These are phyloP conservation scores for Suillus clintonianus DNA, from an alignment of 768 basidiomycete genomes.

Conservation along the genomic window DNA sequence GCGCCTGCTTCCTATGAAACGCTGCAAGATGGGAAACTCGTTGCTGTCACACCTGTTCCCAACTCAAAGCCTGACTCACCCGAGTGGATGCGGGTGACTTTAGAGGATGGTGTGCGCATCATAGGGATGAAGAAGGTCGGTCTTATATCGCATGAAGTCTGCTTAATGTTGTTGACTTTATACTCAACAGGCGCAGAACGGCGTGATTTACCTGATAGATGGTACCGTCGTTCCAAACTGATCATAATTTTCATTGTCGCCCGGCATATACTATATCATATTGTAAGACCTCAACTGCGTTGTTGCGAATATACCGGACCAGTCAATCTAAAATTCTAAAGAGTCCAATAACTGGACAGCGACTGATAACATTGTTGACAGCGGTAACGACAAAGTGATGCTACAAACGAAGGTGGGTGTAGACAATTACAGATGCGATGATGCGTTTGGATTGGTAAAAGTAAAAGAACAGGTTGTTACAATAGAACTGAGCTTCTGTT, in stretches of 20 bases:
- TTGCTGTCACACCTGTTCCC: slow-evolving; percentile 47
- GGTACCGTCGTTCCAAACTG: neutral
- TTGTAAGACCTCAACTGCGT: neutral
- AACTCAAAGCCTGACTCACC: slow-evolving; percentile 38
- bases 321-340: neutral
- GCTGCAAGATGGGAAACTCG: slow-evolving; percentile 55
- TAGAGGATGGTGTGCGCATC: slow-evolving; percentile 60
- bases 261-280: neutral
- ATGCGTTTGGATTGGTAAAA: slow-evolving; percentile 20
- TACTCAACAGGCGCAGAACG: slow-evolving; percentile 34
- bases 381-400: slow-evolving; percentile 11
- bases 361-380: slow-evolving; percentile 4
- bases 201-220: neutral
- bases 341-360: neutral
- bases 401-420: slow-evolving; percentile 30
- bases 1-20: slow-evolving; percentile 50
- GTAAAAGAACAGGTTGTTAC: slow-evolving; percentile 12
- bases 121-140: slow-evolving; percentile 62
- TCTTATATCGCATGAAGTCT: neutral
- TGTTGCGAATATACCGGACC: neutral
- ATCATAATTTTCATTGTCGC: neutral
- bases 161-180: slow-evolving; percentile 2
- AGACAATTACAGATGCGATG: slow-evolving; percentile 22
- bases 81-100: slow-evolving; percentile 59
- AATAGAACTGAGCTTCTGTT: slow-evolving; percentile 25